phyloP scores from a whole-genome alignment of 768 basidiomycete genomes.

The Trametes elegans region DNA sequence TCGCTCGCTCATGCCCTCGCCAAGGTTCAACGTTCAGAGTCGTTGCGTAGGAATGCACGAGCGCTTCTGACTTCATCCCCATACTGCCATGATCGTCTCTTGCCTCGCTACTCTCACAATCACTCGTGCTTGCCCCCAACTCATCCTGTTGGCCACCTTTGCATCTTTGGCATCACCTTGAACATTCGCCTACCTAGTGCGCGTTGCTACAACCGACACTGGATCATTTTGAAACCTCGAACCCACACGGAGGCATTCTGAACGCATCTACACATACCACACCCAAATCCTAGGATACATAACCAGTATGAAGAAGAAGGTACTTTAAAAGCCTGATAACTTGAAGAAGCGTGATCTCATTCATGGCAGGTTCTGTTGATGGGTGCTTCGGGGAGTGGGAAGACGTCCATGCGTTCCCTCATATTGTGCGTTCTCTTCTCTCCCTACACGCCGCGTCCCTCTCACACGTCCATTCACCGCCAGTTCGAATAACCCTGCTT shows the following conservation, averaged over 20 bases:
- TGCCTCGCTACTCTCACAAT: background rate
- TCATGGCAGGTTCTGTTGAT: conserved; percentile 82
- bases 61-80: conserved; percentile 5
- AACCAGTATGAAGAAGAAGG: conserved; percentile 63
- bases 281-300: background rate
- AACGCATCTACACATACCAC: background rate
- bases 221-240: too few relatives aligned
- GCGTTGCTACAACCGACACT: too few relatives aligned
- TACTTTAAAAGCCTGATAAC: too few relatives aligned
- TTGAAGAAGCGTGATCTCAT: background rate
- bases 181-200: too few relatives aligned
- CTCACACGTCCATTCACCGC: background rate
- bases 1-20: background rate
- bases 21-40: background rate
- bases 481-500: conserved; percentile 93
- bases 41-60: background rate
- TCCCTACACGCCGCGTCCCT: conserved; percentile 6
- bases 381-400: conserved; percentile 94
- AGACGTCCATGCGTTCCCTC: conserved; percentile 98
- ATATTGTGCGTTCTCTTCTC: conserved; percentile 74
- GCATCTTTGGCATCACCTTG: too few relatives aligned
- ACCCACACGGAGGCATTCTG: too few relatives aligned
- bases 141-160: background rate
- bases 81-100: conserved; percentile 17
- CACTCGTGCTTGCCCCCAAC: background rate